Percentiles rank a stretch among this genome's conserved stretches.
Evolutionary conservation across 768 basidiomycete genomes (phyloP).

Genomic region (Tephrocybe sp.): DNA sequence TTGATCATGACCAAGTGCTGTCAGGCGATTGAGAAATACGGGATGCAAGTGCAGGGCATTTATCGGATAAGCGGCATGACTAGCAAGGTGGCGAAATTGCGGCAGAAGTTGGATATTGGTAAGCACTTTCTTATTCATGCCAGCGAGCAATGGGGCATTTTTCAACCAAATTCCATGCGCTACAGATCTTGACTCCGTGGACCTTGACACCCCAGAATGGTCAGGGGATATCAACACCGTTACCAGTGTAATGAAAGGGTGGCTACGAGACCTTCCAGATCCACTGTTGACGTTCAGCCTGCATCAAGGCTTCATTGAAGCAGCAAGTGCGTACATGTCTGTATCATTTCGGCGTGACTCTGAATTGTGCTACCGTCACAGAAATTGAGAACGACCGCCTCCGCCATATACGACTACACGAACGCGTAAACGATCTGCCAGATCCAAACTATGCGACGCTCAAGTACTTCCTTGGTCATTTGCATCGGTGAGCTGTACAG

Average conservation of each 20-base stretch:
- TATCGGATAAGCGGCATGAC: conserved; percentile 93
- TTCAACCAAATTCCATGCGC: not conserved
- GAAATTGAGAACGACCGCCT: conserved; percentile 93
- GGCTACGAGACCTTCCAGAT: conserved; percentile 95
- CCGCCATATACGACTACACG: conserved; percentile 93
- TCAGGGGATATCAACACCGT: conserved; percentile 94
- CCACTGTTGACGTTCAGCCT: conserved; percentile 81
- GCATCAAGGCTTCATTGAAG: conserved; percentile 93
- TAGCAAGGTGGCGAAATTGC: conserved; percentile 80
- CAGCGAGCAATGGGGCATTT: no score
- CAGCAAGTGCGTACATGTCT: conserved; percentile 54
- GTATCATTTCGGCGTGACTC: not conserved
- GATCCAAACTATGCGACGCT: conserved; percentile 98
- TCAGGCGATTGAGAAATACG: conserved; percentile 88
- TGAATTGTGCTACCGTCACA: conserved; percentile 25
- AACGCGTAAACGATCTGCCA: conserved; percentile 95
- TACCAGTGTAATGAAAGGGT: conserved; percentile 90
- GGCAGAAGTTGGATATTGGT: conserved; percentile 86
- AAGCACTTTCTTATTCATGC: not conserved
- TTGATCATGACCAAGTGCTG: conserved; percentile 85
- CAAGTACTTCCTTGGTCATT: conserved; percentile 92
- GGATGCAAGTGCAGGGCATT: conserved; percentile 81
- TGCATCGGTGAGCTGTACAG: conserved; percentile 63
- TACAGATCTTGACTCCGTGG: conserved; percentile 78
- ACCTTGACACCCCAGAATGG: conserved; percentile 89